Conservation (phyloP, 164 flowering plant genomes). For the Akebia trifoliata region DNA sequence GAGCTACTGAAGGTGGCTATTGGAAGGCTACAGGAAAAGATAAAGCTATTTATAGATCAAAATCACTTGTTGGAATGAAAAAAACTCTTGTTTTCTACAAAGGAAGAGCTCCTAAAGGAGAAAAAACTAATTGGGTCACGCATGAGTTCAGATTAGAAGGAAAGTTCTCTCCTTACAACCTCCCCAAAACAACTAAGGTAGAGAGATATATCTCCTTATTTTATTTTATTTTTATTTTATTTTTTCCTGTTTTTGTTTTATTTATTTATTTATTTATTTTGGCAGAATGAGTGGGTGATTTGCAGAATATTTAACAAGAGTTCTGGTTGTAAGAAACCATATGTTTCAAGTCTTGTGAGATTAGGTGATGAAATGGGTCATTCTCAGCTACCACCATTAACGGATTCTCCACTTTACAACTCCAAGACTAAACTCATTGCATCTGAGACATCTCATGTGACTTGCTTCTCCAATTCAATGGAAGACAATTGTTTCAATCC, state of each 20-base stretch:
- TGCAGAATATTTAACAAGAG: too few relatives aligned
- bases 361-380: slow-evolving; percentile 4
- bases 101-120: slow-evolving; percentile 27
- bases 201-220: neutral
- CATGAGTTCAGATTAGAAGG: too few relatives aligned
- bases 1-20: slow-evolving; percentile 24
- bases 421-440: too few relatives aligned
- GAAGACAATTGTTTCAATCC: neutral
- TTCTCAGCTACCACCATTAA: slow-evolving; percentile 13
- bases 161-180: too few relatives aligned
- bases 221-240: neutral
- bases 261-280: too few relatives aligned
- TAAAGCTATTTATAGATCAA: slow-evolving; percentile 15
- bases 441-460: too few relatives aligned
- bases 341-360: slow-evolving; percentile 10
- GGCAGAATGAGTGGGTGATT: too few relatives aligned
- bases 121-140: too few relatives aligned
- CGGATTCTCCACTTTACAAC: neutral
- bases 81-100: slow-evolving; percentile 22
- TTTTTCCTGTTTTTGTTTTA: too few relatives aligned
- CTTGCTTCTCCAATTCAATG: too few relatives aligned
- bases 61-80: slow-evolving; percentile 19
- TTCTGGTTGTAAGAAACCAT: too few relatives aligned
- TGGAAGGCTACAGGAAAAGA: slow-evolving; percentile 27
- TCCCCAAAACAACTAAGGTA: too few relatives aligned